A percentile compares a stretch with the other conserved stretches of the same genome.
phyloP scores from a whole-genome alignment of 306 rosid genomes.

The Canavalia gladiata region DNA sequence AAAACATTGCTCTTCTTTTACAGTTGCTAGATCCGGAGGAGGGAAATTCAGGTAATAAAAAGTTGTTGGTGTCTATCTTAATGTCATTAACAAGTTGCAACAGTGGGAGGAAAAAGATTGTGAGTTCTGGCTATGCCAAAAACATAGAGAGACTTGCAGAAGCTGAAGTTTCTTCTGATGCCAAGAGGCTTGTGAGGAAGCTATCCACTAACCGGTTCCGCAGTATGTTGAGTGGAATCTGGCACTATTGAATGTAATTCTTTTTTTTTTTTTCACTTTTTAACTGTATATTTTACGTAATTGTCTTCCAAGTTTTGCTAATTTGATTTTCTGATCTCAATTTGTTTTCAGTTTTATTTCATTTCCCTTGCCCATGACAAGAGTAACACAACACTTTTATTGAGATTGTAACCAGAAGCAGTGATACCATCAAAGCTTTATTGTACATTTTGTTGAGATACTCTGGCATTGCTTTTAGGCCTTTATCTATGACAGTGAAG shows the following conservation, averaged over 20 bases:
- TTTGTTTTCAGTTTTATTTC: slow-evolving; percentile 24
- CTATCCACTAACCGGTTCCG: slow-evolving; percentile 79
- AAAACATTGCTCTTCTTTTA: slow-evolving; percentile 65
- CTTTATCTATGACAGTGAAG: slow-evolving; percentile 34
- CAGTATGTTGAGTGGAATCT: slow-evolving; percentile 77
- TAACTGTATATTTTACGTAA: slow-evolving; percentile 68
- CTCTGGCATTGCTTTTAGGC: slow-evolving; percentile 46
- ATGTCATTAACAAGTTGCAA: slow-evolving; percentile 80
- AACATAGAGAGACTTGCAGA: slow-evolving; percentile 90
- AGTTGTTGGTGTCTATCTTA: slow-evolving; percentile 69
- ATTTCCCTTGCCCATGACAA: slow-evolving; percentile 32
- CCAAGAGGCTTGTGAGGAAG: slow-evolving; percentile 87
- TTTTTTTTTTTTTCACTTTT: slow-evolving; percentile 41
- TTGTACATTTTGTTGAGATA: slow-evolving; percentile 43
- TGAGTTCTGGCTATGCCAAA: slow-evolving; percentile 71
- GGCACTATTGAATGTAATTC: slow-evolving; percentile 74
- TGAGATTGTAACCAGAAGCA: slow-evolving; percentile 54
- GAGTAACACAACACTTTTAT: slow-evolving; percentile 48
- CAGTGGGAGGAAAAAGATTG: slow-evolving; percentile 85
- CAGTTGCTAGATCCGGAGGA: slow-evolving; percentile 72
- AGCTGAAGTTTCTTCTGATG: slow-evolving; percentile 77
- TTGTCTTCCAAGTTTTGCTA: slow-evolving; percentile 52
- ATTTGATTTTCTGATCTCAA: slow-evolving; percentile 39
- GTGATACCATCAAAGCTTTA: slow-evolving; percentile 49
- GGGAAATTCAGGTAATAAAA: slow-evolving; percentile 67